Base-by-base conservation (phyloP, 129 eudicot species). In the Centaurea solstitialis region DNA sequence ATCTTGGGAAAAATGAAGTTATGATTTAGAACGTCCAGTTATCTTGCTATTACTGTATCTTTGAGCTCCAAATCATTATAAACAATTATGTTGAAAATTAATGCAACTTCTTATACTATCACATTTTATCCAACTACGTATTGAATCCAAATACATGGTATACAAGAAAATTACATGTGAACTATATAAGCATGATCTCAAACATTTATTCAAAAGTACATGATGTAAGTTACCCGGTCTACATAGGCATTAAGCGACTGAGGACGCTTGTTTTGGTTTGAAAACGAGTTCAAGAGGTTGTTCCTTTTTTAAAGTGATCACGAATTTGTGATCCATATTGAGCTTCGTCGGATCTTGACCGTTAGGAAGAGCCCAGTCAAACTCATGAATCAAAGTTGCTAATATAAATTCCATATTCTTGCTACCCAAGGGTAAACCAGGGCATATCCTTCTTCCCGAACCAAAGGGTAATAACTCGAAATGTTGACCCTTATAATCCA, bases 401-500 rank as follows among this genome's bases (percentile, higher is more conserved):
- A 79, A 45, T 35, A 73, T 74, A 18, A 78, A 68, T 35, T 77
- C 80, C 50, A 79, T 68, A 8, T 26, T 70, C 73, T 74, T 78
- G 38, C 45, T 43, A 71, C 82, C 82, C 13, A 77, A 67, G 17
- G 82, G 78, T 37, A 67, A 59, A 15, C 90, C 85, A 7, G 90
- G 86, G 15, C 88, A 87, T 2, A 84, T 80, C 72, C 85, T 87
- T 47, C 87, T 76, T 39, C 87, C 90, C 0, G 90, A 75, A 12
- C 90, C 85, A 40, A 87, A 87, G 0, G 90, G 90, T 23, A 87
- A 68, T 13, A 75, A 62, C 76, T 80, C 81, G 6, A 76, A 87
- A 68, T 80, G 9, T 11, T 80, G 80, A 9, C 90, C 90, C 50
- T 68, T 87, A 7, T 23, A 72, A 23, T 81, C 83, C 23, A 79